Evolutionary conservation across 2,329 filamentous ascomycete genomes (phyloP).

Genomic region (Sporothrix humicola): DNA sequence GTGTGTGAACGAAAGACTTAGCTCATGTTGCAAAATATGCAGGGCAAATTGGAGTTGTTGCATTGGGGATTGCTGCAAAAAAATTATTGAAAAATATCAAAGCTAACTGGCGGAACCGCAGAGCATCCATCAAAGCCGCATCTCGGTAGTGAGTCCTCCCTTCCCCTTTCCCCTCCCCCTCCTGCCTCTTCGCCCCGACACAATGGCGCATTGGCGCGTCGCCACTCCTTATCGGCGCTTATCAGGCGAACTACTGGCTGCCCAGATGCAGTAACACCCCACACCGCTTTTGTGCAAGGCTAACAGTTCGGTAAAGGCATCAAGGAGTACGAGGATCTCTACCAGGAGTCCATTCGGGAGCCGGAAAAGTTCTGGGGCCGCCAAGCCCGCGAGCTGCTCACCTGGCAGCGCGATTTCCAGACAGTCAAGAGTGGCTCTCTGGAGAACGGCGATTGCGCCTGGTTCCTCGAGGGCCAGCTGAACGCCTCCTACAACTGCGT

Average conservation of each 20-base stretch:
- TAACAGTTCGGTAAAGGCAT: constrained; percentile 53
- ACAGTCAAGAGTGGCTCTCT: constrained; percentile 83
- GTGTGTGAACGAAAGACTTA: background rate
- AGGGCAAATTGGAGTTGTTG: constrained; percentile 10
- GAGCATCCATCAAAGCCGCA: constrained; percentile 74
- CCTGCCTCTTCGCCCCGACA: background rate
- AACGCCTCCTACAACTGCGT: constrained; percentile 98
- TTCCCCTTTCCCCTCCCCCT: background rate
- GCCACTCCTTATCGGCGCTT: constrained; percentile 25
- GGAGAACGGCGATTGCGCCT: constrained; percentile 80
- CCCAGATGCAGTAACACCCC: background rate
- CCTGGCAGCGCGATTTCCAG: constrained; percentile 90
- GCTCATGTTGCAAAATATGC: background rate
- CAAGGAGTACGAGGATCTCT: constrained; percentile 70
- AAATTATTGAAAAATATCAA: constrained; percentile 6
- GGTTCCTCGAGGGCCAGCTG: constrained; percentile 92
- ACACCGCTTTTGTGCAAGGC: constrained; percentile 34
- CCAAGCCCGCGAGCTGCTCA: constrained; percentile 84
- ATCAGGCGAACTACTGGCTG: background rate
- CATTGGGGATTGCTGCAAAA: constrained; percentile 1
- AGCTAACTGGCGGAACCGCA: constrained; percentile 49
- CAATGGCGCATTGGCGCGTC: constrained; percentile 9
- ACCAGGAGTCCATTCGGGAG: constrained; percentile 85
- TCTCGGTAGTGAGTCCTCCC: constrained; percentile 60
- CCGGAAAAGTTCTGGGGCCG: constrained; percentile 90